A percentile compares a stretch with the other conserved stretches of the same genome.
Conservation (phyloP, 345 rosid genomes). For the Heritiera littoralis region DNA sequence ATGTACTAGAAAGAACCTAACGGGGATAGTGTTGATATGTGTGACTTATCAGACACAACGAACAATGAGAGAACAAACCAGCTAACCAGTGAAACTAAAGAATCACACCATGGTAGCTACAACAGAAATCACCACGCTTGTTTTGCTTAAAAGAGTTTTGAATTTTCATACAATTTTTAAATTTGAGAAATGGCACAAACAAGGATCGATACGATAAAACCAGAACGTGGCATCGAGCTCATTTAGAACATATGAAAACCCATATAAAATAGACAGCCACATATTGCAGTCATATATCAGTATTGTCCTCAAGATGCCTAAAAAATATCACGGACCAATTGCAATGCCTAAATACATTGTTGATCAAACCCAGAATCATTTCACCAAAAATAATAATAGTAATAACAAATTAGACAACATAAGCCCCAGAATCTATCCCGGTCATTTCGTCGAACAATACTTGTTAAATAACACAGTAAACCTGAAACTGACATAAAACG, state of each 20-base stretch:
- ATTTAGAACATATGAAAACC: background rate
- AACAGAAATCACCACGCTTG: background rate
- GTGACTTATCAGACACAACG: background rate
- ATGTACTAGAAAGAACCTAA: background rate
- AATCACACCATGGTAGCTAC: background rate
- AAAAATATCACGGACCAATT: background rate
- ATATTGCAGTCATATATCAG: background rate
- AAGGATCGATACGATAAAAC: background rate
- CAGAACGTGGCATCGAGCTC: background rate
- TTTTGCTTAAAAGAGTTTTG: background rate
- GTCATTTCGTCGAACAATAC: slow-evolving; percentile 23
- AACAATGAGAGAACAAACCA: background rate
- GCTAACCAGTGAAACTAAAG: background rate
- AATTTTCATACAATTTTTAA: background rate
- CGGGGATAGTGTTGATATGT: background rate
- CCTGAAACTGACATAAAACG: background rate
- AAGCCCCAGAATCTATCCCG: slow-evolving; percentile 9
- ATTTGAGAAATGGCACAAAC: background rate
- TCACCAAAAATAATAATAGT: background rate
- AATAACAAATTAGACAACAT: background rate
- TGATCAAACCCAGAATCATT: background rate
- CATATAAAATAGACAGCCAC: background rate
- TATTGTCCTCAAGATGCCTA: background rate
- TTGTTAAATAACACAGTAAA: slow-evolving; percentile 12
- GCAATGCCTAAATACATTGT: background rate